Percentiles rank a stretch among this genome's conserved stretches.
These are phyloP conservation scores for Cenococcum geophilum DNA, from an alignment of 495 filamentous ascomycete genomes.

Conservation along the genomic window DNA sequence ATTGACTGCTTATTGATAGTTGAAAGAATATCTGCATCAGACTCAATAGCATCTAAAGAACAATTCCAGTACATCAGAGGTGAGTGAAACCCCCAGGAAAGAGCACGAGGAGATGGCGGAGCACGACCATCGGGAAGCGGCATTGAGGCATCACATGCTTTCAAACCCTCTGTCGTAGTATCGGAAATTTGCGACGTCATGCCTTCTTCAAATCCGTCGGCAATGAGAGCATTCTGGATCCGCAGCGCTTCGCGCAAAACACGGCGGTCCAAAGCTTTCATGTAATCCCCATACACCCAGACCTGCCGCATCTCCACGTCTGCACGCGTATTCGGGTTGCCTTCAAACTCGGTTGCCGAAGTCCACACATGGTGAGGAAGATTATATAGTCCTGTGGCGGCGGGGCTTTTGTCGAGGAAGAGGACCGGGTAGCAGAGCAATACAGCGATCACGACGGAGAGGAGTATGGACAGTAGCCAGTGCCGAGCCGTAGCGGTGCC, in stretches of 20 bases:
- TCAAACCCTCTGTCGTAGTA: neutral
- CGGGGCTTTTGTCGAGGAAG: constrained; percentile 59
- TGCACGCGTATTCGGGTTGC: constrained; percentile 26
- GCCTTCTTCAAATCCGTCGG: constrained; percentile 15
- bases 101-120: neutral
- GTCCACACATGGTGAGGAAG: constrained; percentile 74
- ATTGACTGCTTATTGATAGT: constrained; percentile 57
- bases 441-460: constrained; percentile 57
- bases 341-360: constrained; percentile 55
- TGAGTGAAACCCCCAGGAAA: constrained; percentile 54
- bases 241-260: constrained; percentile 56
- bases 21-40: constrained; percentile 52
- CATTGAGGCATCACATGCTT: neutral
- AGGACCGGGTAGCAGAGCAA: constrained; percentile 60
- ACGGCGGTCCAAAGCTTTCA: constrained; percentile 58
- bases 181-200: neutral
- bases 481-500: constrained; percentile 59
- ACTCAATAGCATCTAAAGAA: constrained; percentile 47
- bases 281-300: constrained; percentile 56
- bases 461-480: constrained; percentile 57
- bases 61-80: constrained; percentile 71
- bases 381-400: constrained; percentile 52
- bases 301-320: constrained; percentile 49
- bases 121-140: neutral
- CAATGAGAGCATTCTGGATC: constrained; percentile 47